These are phyloP conservation scores for Kluyveromyces nonfermentans DNA, from an alignment of 805 yeast species.

Conservation along the genomic window DNA sequence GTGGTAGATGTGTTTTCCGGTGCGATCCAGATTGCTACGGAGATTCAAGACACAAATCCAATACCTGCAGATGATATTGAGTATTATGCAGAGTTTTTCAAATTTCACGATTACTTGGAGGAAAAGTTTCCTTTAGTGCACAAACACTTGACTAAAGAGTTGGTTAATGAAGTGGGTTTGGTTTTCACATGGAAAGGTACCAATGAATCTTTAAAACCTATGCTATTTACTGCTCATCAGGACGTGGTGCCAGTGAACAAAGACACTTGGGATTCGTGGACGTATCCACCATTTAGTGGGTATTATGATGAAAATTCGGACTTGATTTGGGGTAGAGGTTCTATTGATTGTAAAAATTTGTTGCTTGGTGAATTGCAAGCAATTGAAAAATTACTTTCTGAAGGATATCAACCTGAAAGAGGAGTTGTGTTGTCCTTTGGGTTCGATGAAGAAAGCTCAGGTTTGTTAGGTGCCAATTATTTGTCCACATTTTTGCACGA, in stretches of 20 bases:
- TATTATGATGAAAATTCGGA: slow-evolving; percentile 50
- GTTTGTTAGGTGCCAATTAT: slow-evolving; percentile 48
- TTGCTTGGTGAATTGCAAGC: slow-evolving; percentile 60
- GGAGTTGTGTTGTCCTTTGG: slow-evolving; percentile 60
- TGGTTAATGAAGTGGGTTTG: slow-evolving; percentile 56
- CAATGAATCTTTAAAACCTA: slow-evolving; percentile 44
- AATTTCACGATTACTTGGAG: slow-evolving; percentile 46
- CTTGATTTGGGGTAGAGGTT: slow-evolving; percentile 67
- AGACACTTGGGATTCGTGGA: slow-evolving; percentile 54
- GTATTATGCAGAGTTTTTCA: slow-evolving; percentile 38
- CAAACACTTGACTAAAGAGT: slow-evolving; percentile 37
- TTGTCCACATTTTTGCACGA: slow-evolving; percentile 39
- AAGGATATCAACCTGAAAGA: slow-evolving; percentile 50
- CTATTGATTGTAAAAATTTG: slow-evolving; percentile 65
- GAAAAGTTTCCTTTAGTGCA: slow-evolving; percentile 49
- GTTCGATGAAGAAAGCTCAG: slow-evolving; percentile 70
- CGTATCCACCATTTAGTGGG: slow-evolving; percentile 56
- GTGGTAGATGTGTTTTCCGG: slow-evolving; percentile 40
- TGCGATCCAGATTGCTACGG: slow-evolving; percentile 59
- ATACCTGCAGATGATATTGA: slow-evolving; percentile 27
- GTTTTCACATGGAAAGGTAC: slow-evolving; percentile 59
- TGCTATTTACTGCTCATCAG: slow-evolving; percentile 68
- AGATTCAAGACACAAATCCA: slow-evolving; percentile 43
- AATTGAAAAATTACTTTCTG: slow-evolving; percentile 42
- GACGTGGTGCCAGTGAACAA: slow-evolving; percentile 75